phyloP scores from a whole-genome alignment of 108 stramenopile genomes.

The Fragilaria radians region DNA sequence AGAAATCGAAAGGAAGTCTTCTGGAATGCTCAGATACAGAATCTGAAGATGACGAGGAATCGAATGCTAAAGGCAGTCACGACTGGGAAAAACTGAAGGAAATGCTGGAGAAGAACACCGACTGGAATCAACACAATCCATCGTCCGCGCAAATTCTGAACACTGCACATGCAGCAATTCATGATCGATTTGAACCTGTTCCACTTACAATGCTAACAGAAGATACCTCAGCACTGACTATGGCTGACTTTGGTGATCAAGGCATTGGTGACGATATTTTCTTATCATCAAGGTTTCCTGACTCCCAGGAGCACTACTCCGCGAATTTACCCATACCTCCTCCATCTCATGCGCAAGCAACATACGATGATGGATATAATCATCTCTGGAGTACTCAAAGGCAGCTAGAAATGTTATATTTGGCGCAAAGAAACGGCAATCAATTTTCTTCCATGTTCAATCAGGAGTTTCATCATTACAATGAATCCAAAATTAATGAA shows the following conservation, averaged over 20 bases:
- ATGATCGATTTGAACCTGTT: not conserved
- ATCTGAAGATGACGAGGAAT: slow-evolving; percentile 28
- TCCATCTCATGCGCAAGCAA: not conserved
- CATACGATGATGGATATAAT: not conserved
- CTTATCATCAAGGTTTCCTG: too few relatives aligned
- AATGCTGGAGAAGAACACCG: slow-evolving; percentile 7
- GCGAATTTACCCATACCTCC: too few relatives aligned
- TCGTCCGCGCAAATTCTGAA: not conserved
- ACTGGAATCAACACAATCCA: not conserved
- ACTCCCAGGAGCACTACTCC: too few relatives aligned
- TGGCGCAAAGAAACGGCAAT: not conserved
- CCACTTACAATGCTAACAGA: not conserved
- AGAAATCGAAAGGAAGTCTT: slow-evolving; percentile 26
- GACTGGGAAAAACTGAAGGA: slow-evolving; percentile 42
- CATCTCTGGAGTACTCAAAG: too few relatives aligned
- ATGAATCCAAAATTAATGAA: not conserved
- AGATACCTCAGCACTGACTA: not conserved
- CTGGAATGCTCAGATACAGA: slow-evolving; percentile 51
- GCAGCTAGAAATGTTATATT: slow-evolving; percentile 3
- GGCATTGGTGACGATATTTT: too few relatives aligned
- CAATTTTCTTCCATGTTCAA: not conserved
- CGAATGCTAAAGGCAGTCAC: slow-evolving; percentile 12
- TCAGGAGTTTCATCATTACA: not conserved
- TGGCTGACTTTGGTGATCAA: not conserved
- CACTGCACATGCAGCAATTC: not conserved